A percentile compares a stretch with the other conserved stretches of the same genome.
These are phyloP conservation scores for Flagelloscypha sp. DNA, from an alignment of 768 basidiomycete species.

Conservation along the genomic window DNA sequence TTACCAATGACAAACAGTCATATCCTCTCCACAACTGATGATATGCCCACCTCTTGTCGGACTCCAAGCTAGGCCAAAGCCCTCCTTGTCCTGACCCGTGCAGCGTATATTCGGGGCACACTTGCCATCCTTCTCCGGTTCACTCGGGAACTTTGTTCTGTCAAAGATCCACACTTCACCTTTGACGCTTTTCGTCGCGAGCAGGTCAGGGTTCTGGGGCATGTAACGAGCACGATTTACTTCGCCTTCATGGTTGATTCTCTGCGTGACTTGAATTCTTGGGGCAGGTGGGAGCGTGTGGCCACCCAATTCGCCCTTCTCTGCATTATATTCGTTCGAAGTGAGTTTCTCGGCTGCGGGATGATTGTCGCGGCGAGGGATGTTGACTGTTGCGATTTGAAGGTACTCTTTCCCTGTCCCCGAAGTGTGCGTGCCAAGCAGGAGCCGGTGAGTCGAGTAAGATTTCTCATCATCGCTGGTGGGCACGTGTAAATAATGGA, in stretches of 20 bases:
- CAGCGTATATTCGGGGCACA: slow-evolving; percentile 89
- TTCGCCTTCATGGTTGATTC: slow-evolving; percentile 91
- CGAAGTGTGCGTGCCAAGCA: slow-evolving; percentile 96
- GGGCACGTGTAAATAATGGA: slow-evolving; percentile 45
- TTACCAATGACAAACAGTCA: slow-evolving; percentile 91
- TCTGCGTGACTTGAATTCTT: slow-evolving; percentile 83
- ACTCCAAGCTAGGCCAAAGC: slow-evolving; percentile 94
- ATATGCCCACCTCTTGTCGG: slow-evolving; percentile 76
- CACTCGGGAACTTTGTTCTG: slow-evolving; percentile 91
- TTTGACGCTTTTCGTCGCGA: slow-evolving; percentile 88
- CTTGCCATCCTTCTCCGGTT: slow-evolving; percentile 76
- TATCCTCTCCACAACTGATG: slow-evolving; percentile 90
- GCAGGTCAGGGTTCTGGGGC: slow-evolving; percentile 96
- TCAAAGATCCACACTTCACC: slow-evolving; percentile 96
- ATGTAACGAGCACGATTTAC: slow-evolving; percentile 98
- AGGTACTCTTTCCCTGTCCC: slow-evolving; percentile 91
- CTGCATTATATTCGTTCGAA: slow-evolving; percentile 78
- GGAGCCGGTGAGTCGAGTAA: slow-evolving; percentile 90
- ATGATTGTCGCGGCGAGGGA: slow-evolving; percentile 76
- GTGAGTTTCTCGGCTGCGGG: slow-evolving; percentile 71
- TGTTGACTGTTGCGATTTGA: slow-evolving; percentile 89
- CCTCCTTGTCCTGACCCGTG: slow-evolving; percentile 87
- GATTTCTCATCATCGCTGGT: slow-evolving; percentile 85
- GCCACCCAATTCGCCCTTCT: slow-evolving; percentile 90
- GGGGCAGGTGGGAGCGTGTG: slow-evolving; percentile 80